These are phyloP conservation scores for Rhododendron mucronatum DNA, from an alignment of 148 eudicot genomes.

Conservation along the genomic window DNA sequence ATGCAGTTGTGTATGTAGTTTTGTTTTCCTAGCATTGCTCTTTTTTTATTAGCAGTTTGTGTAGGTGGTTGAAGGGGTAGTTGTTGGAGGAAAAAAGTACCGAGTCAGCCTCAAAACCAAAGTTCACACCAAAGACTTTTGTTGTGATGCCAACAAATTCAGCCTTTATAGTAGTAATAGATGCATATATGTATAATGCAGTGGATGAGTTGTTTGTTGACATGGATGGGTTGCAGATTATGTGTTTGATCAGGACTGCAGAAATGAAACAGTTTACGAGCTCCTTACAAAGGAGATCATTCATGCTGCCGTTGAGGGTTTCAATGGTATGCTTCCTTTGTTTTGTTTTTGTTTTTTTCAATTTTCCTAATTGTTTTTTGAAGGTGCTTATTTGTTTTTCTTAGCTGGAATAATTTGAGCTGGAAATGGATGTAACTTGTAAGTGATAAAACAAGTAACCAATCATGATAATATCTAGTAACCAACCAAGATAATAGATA, in stretches of 20 bases:
- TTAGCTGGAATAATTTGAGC: not conserved
- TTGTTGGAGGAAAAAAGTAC: too few species aligned
- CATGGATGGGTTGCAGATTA: constrained; percentile 52
- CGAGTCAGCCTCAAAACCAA: not conserved
- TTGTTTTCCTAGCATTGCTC: too few species aligned
- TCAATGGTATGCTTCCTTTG: constrained; percentile 52
- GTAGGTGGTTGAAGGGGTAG: too few species aligned
- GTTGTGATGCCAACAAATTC: too few species aligned
- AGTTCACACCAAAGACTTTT: too few species aligned
- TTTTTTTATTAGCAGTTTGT: too few species aligned
- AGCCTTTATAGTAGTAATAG: too few species aligned
- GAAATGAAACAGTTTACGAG: constrained; percentile 85
- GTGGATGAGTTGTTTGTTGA: not conserved
- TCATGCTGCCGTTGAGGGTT: constrained; percentile 78
- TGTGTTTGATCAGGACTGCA: constrained; percentile 77
- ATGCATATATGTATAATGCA: not conserved
- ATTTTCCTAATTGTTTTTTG: not conserved
- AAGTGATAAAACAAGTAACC: not conserved
- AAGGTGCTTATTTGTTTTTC: not conserved
- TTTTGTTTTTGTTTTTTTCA: not conserved
- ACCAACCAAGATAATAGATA: not conserved
- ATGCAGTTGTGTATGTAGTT: too few species aligned
- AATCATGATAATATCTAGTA: not conserved
- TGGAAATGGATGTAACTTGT: not conserved
- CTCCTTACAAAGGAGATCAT: constrained; percentile 86